Conservation (phyloP, 805 yeast species). For the Cyberlindnera maritima region DNA sequence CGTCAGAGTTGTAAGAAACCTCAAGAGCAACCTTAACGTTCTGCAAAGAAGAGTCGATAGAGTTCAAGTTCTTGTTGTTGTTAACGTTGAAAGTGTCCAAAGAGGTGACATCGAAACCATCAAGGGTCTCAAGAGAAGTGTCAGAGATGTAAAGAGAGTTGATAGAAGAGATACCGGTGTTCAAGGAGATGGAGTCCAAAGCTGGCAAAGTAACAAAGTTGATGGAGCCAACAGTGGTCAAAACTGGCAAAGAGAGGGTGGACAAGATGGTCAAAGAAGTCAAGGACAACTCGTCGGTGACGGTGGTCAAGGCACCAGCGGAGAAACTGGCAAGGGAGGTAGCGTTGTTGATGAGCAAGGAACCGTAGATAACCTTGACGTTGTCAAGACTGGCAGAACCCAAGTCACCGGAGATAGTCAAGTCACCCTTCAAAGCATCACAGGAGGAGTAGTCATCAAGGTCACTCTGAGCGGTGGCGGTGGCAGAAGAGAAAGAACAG, state of each 20-base stretch:
- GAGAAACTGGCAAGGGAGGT: constrained; percentile 58
- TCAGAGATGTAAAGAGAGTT: constrained; percentile 68
- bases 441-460: constrained; percentile 74
- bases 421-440: constrained; percentile 76
- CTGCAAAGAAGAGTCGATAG: constrained; percentile 69
- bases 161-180: constrained; percentile 69
- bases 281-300: constrained; percentile 68
- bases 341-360: constrained; percentile 64
- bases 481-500: constrained; percentile 63
- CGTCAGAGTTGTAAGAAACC: constrained; percentile 82
- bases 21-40: constrained; percentile 72
- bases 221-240: constrained; percentile 80
- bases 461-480: constrained; percentile 79
- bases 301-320: constrained; percentile 76
- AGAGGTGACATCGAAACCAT: constrained; percentile 56
- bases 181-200: constrained; percentile 65
- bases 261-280: constrained; percentile 62
- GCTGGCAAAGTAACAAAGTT: constrained; percentile 85
- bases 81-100: constrained; percentile 66
- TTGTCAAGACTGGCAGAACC: constrained; percentile 69
- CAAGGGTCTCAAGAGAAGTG: constrained; percentile 65
- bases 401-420: constrained; percentile 64
- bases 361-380: constrained; percentile 76
- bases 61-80: constrained; percentile 81
- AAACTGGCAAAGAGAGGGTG: constrained; percentile 70